Evolutionary conservation across 192 early-diverging fungal genomes (phyloP).

Genomic region (Mortierella alpina): DNA sequence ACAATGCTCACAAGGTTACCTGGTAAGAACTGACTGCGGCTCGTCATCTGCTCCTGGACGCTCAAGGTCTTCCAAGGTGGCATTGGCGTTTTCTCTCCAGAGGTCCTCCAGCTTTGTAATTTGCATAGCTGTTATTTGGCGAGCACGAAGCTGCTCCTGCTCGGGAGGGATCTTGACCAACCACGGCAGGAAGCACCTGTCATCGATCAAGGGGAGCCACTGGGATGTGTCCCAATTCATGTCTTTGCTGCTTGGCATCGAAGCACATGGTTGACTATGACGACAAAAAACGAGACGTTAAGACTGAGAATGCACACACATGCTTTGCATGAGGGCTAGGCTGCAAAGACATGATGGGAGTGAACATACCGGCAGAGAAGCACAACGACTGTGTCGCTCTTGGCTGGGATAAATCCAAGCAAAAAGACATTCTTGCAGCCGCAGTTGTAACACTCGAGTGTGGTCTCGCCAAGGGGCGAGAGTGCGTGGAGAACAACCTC

Average conservation of each 20-base stretch:
- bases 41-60: slow-evolving; percentile 88
- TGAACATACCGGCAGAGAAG: slow-evolving; percentile 87
- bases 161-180: slow-evolving; percentile 91
- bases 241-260: slow-evolving; percentile 89
- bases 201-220: slow-evolving; percentile 97
- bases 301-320: background rate
- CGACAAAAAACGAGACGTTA: slow-evolving; percentile 7
- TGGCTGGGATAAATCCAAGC: slow-evolving; percentile 98
- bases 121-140: slow-evolving; percentile 84
- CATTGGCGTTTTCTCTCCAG: slow-evolving; percentile 84
- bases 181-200: slow-evolving; percentile 95
- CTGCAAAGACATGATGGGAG: background rate
- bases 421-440: slow-evolving; percentile 94
- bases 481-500: slow-evolving; percentile 94
- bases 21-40: slow-evolving; percentile 82
- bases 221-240: slow-evolving; percentile 96
- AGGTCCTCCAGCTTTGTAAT: slow-evolving; percentile 90
- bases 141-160: slow-evolving; percentile 84
- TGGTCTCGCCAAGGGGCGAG: slow-evolving; percentile 93
- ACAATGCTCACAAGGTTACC: slow-evolving; percentile 49
- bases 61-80: slow-evolving; percentile 84
- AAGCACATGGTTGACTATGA: slow-evolving; percentile 89
- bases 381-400: slow-evolving; percentile 97
- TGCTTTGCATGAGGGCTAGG: no score
- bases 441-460: slow-evolving; percentile 98